These are phyloP conservation scores for Aspergillus ustus DNA, from an alignment of 2,329 filamentous ascomycete species.

Conservation along the genomic window DNA sequence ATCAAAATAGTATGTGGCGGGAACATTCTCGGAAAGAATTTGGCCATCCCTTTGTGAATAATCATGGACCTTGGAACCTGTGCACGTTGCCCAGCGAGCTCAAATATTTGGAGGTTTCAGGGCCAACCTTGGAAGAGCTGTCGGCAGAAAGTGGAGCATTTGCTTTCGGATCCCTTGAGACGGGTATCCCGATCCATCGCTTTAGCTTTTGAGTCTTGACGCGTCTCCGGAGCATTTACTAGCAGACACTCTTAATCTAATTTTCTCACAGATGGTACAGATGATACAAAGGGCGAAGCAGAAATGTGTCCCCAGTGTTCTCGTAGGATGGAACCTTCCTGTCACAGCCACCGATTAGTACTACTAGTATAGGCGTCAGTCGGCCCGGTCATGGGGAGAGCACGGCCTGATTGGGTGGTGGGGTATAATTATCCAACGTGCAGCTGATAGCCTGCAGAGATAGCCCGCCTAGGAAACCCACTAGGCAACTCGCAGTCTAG, in stretches of 20 bases:
- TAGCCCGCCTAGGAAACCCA: slow-evolving; percentile 1
- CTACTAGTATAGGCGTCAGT: slow-evolving; percentile 22
- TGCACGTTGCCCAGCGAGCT: neutral
- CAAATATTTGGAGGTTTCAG: slow-evolving; percentile 12
- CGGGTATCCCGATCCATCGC: slow-evolving; percentile 15
- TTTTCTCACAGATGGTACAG: neutral
- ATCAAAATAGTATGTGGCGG: neutral
- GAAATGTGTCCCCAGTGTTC: slow-evolving; percentile 10
- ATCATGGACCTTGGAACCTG: slow-evolving; percentile 1
- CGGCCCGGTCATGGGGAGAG: slow-evolving; percentile 19
- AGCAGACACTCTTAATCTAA: neutral
- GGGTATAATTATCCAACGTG: slow-evolving; percentile 22
- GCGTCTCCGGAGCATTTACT: neutral
- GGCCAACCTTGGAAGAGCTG: neutral
- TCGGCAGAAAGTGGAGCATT: slow-evolving; percentile 12
- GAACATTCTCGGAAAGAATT: neutral
- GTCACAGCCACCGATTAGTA: slow-evolving; percentile 19
- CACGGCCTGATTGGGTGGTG: slow-evolving; percentile 18
- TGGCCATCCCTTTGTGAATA: slow-evolving; percentile 2
- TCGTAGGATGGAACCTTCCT: slow-evolving; percentile 1
- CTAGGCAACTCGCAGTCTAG: neutral
- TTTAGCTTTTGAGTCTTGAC: neutral
- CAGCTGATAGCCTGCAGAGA: slow-evolving; percentile 29
- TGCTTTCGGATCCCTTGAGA: slow-evolving; percentile 5
- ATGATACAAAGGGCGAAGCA: slow-evolving; percentile 10